phyloP scores from a whole-genome alignment of 148 eudicot genomes.

The Agrostemma githago region DNA sequence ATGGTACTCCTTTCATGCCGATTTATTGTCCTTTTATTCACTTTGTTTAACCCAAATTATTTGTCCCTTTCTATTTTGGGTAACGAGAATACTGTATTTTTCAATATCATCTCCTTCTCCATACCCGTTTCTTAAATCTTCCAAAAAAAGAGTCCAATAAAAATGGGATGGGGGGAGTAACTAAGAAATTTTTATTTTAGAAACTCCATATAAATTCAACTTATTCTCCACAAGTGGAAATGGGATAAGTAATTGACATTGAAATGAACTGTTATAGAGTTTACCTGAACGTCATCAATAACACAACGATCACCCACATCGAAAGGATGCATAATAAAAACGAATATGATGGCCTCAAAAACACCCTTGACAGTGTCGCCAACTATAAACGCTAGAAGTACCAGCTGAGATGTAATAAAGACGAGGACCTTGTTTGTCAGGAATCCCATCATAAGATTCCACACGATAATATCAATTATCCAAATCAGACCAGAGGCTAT shows the following conservation, averaged over 20 bases:
- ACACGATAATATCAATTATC: conserved; percentile 41
- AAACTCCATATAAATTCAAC: background rate
- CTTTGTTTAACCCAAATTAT: no score
- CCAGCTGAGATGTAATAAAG: conserved; percentile 61
- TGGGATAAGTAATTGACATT: background rate
- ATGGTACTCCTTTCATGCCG: no score
- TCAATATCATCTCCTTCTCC: no score
- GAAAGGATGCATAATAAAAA: conserved; percentile 73
- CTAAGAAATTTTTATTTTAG: background rate
- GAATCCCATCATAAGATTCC: conserved; percentile 71
- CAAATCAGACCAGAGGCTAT: conserved; percentile 39
- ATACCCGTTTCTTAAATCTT: no score
- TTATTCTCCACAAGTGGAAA: background rate
- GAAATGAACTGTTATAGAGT: background rate
- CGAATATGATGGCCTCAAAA: conserved; percentile 68
- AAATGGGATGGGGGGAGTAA: no score
- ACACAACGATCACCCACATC: conserved; percentile 90
- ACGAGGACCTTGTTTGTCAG: conserved; percentile 58
- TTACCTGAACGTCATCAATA: conserved; percentile 77
- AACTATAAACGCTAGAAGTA: conserved; percentile 60
- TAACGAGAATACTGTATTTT: no score
- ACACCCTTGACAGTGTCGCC: conserved; percentile 55
- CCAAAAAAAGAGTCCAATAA: background rate
- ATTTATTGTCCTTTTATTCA: no score
- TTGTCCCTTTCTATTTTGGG: no score